phyloP scores from a whole-genome alignment of 2,329 filamentous ascomycete species.

The Alternaria sp. region DNA sequence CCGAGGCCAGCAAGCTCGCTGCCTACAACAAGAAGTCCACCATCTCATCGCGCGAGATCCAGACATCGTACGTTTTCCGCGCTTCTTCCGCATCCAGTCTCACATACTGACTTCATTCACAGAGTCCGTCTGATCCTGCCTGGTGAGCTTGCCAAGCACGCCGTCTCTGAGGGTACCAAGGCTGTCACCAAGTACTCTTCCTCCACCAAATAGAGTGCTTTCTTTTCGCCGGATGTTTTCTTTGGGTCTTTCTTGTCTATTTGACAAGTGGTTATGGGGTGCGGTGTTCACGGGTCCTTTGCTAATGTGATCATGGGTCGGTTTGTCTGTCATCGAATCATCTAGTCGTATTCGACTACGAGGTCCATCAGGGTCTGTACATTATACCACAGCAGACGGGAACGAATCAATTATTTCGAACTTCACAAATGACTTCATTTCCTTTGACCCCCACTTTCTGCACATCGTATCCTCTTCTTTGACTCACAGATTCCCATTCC shows the following conservation, averaged over 20 bases:
- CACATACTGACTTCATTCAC: slow-evolving; percentile 33
- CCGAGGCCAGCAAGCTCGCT: slow-evolving; percentile 97
- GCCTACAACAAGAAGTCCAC: slow-evolving; percentile 99
- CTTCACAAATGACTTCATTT: slow-evolving; percentile 28
- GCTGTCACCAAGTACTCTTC: slow-evolving; percentile 99
- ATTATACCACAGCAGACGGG: slow-evolving; percentile 51
- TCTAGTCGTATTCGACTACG: slow-evolving; percentile 47
- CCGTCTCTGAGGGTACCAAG: slow-evolving; percentile 99
- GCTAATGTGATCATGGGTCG: slow-evolving; percentile 61
- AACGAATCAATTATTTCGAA: slow-evolving; percentile 51
- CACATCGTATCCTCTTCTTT: not conserved
- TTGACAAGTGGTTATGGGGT: slow-evolving; percentile 54
- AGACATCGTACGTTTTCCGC: slow-evolving; percentile 76
- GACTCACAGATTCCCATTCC: not conserved
- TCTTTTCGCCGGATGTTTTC: slow-evolving; percentile 51
- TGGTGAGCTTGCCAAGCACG: slow-evolving; percentile 99
- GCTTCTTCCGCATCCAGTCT: not conserved
- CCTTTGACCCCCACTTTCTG: slow-evolving; percentile 1
- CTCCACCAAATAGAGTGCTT: slow-evolving; percentile 85
- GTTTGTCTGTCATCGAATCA: slow-evolving; percentile 51
- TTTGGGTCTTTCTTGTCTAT: slow-evolving; percentile 60
- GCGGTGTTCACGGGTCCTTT: slow-evolving; percentile 54
- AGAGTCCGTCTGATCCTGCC: slow-evolving; percentile 94
- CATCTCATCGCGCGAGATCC: slow-evolving; percentile 98
- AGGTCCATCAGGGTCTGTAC: slow-evolving; percentile 50